Percentiles rank a stretch among this genome's conserved stretches.
Evolutionary conservation across 2,329 filamentous ascomycete genomes (phyloP).

Genomic region (Fusarium sp.): DNA sequence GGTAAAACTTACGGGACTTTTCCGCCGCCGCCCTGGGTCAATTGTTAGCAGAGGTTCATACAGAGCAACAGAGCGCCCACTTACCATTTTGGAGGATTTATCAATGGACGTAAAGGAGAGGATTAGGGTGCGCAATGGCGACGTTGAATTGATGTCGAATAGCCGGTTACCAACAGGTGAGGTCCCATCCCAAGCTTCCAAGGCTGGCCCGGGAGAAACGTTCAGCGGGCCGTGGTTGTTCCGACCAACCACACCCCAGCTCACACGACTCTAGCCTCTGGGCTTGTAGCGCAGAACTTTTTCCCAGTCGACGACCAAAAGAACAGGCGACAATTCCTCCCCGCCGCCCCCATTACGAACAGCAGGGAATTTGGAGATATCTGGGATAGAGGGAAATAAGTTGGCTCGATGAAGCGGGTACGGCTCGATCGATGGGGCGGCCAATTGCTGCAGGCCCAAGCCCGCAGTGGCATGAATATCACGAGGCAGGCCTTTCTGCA

Average conservation of each 20-base stretch:
- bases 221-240: constrained; percentile 45
- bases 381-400: constrained; percentile 33
- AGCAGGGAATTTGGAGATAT: constrained; percentile 27
- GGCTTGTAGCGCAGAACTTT: constrained; percentile 52
- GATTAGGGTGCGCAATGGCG: constrained; percentile 49
- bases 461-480: constrained; percentile 39
- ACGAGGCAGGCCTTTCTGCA: constrained; percentile 41
- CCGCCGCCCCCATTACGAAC: constrained; percentile 29
- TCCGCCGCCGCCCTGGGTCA: constrained; percentile 78
- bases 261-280: constrained; percentile 51
- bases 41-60: constrained; percentile 54
- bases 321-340: constrained; percentile 28
- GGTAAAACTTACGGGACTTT: constrained; percentile 64
- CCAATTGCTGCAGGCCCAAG: constrained; percentile 54
- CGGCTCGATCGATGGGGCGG: constrained; percentile 57
- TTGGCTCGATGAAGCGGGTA: constrained; percentile 57
- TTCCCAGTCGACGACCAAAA: constrained; percentile 45
- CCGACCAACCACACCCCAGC: constrained; percentile 41
- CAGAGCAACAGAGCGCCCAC: constrained; percentile 25
- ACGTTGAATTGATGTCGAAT: constrained; percentile 40
- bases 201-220: constrained; percentile 31
- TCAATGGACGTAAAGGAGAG: constrained; percentile 51
- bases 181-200: constrained; percentile 25
- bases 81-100: constrained; percentile 67
- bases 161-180: constrained; percentile 32